Percentiles rank a stretch among this genome's conserved stretches.
Evolutionary conservation across 805 yeast genomes (phyloP).

Genomic region (Starmerella geochares): DNA sequence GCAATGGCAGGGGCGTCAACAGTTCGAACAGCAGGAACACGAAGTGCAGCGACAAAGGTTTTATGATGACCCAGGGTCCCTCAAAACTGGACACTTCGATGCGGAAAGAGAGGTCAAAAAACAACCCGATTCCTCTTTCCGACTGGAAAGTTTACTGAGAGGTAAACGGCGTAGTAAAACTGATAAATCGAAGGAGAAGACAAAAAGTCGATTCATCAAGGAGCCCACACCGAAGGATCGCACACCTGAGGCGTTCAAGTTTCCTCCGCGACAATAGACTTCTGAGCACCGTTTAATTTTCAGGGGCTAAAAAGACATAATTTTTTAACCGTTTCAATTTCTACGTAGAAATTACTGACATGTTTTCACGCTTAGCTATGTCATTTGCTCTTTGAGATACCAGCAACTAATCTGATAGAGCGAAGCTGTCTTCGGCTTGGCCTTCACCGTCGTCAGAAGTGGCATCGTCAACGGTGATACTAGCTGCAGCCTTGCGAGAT

Average conservation of each 20-base stretch:
- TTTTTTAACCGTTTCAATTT: no score
- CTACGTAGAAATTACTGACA: no score
- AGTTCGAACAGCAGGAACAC: neutral
- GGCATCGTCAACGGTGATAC: neutral
- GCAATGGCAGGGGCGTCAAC: no score
- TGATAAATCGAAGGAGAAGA: constrained; percentile 12
- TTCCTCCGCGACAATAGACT: constrained; percentile 20
- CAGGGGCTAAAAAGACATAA: no score
- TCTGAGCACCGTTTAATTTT: neutral
- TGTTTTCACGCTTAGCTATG: no score
- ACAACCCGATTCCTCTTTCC: constrained; percentile 29
- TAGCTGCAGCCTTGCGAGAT: neutral
- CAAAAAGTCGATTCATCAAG: neutral
- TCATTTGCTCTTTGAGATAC: no score
- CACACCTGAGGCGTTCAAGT: constrained; percentile 19
- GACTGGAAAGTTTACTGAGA: constrained; percentile 30
- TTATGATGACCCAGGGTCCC: neutral
- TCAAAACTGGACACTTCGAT: no score
- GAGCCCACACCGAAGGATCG: neutral
- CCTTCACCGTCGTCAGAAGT: constrained; percentile 1
- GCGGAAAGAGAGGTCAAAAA: neutral
- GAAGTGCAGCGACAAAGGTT: neutral
- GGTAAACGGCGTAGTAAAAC: constrained; percentile 26
- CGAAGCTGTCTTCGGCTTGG: constrained; percentile 1
- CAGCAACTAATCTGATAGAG: constrained; percentile 1